Evolutionary conservation across 768 basidiomycete species (phyloP).

Genomic region (Podaxis rugospora): DNA sequence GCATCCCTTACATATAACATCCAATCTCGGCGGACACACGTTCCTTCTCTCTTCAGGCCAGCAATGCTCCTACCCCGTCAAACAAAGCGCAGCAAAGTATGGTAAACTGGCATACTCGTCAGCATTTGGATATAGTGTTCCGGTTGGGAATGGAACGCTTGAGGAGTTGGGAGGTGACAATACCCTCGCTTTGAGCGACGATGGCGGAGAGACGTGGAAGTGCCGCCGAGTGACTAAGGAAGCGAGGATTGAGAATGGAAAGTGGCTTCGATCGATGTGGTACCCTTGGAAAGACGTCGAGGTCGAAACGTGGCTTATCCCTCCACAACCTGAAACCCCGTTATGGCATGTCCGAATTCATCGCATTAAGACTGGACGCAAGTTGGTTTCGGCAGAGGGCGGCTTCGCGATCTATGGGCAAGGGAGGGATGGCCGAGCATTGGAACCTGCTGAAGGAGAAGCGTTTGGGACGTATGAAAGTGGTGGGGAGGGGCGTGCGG

Average conservation of each 20-base stretch:
- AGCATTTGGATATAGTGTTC: slow-evolving; percentile 75
- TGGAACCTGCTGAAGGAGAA: slow-evolving; percentile 42
- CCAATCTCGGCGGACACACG: slow-evolving; percentile 58
- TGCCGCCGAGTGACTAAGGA: slow-evolving; percentile 59
- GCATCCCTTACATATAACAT: slow-evolving; percentile 66
- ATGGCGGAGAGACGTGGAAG: slow-evolving; percentile 70
- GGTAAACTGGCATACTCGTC: slow-evolving; percentile 75
- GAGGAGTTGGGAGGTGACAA: slow-evolving; percentile 72
- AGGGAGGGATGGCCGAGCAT: slow-evolving; percentile 50
- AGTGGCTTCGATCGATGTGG: slow-evolving; percentile 67
- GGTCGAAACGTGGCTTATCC: slow-evolving; percentile 73
- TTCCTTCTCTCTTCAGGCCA: slow-evolving; percentile 75
- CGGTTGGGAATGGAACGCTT: slow-evolving; percentile 60
- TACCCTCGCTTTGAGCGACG: slow-evolving; percentile 67
- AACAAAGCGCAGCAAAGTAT: slow-evolving; percentile 76
- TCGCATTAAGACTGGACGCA: slow-evolving; percentile 49
- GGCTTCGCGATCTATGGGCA: slow-evolving; percentile 73
- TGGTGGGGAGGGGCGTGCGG: slow-evolving; percentile 44
- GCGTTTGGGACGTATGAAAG: slow-evolving; percentile 47
- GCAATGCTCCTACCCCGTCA: slow-evolving; percentile 75
- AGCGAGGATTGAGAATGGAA: slow-evolving; percentile 48
- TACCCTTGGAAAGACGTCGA: slow-evolving; percentile 68
- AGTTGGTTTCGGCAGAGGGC: slow-evolving; percentile 58
- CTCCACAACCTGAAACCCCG: slow-evolving; percentile 51
- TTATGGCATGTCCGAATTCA: slow-evolving; percentile 72